A percentile compares a stretch with the other conserved stretches of the same genome.
Conservation (phyloP, 306 rosid genomes). For the Albizia julibrissin region DNA sequence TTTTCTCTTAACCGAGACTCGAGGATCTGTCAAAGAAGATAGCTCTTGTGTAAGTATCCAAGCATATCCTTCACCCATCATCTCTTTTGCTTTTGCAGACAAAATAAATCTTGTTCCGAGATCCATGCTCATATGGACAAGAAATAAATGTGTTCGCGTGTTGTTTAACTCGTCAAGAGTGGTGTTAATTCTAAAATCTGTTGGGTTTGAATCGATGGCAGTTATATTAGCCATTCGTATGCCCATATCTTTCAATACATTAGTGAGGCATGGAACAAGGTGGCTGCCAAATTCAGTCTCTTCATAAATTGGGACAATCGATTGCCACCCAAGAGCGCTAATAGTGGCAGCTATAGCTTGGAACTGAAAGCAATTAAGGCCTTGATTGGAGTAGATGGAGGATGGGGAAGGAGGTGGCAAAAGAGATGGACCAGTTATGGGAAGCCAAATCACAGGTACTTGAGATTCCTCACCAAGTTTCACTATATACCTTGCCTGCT, state of each 20-base stretch:
- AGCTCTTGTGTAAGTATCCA: slow-evolving; percentile 36
- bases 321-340: not conserved
- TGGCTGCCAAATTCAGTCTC: not conserved
- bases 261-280: not conserved
- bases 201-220: slow-evolving; percentile 19
- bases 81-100: slow-evolving; percentile 28
- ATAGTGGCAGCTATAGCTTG: not conserved
- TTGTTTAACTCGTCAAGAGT: not conserved
- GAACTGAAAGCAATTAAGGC: not conserved
- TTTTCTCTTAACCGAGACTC: not conserved
- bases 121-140: slow-evolving; percentile 40
- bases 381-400: not conserved
- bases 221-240: not conserved
- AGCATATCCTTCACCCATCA: slow-evolving; percentile 39
- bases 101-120: slow-evolving; percentile 26
- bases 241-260: not conserved
- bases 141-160: slow-evolving; percentile 24
- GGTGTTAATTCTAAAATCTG: not conserved
- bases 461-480: not conserved
- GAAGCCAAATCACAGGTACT: slow-evolving; percentile 38
- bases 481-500: not conserved
- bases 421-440: slow-evolving; percentile 41
- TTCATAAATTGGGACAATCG: not conserved
- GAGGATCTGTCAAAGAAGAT: slow-evolving; percentile 31
- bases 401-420: slow-evolving; percentile 21